Conservation (phyloP, 768 basidiomycete species). For the Lentinula guzmanii region DNA sequence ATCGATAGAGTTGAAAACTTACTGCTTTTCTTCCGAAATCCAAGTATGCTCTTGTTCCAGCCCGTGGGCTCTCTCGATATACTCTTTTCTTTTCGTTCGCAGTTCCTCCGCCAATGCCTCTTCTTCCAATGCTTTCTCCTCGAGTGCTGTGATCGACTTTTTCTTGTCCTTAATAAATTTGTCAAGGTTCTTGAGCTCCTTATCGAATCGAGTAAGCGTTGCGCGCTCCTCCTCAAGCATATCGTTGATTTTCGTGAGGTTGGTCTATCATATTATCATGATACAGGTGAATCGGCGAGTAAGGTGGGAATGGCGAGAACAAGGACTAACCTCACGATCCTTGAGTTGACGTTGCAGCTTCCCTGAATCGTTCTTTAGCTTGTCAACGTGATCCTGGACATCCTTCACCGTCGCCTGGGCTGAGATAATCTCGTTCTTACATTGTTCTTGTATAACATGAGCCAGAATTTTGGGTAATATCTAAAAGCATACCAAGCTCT, state of each 20-base stretch:
- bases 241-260: slow-evolving; percentile 57
- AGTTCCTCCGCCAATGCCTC: slow-evolving; percentile 64
- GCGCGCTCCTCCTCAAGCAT: slow-evolving; percentile 83
- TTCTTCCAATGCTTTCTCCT: slow-evolving; percentile 56
- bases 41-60: slow-evolving; percentile 84
- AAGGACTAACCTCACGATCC: slow-evolving; percentile 32
- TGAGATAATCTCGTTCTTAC: slow-evolving; percentile 63
- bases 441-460: slow-evolving; percentile 52
- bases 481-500: slow-evolving; percentile 65
- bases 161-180: slow-evolving; percentile 79
- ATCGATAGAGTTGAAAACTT: slow-evolving; percentile 19
- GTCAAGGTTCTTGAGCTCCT: slow-evolving; percentile 81
- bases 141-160: slow-evolving; percentile 57
- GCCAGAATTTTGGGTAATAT: not conserved
- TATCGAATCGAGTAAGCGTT: slow-evolving; percentile 81
- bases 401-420: slow-evolving; percentile 40
- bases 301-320: not conserved
- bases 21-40: slow-evolving; percentile 89
- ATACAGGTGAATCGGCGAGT: not conserved
- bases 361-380: slow-evolving; percentile 57
- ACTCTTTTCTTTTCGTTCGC: slow-evolving; percentile 58
- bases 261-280: slow-evolving; percentile 28
- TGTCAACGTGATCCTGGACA: slow-evolving; percentile 39
- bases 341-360: slow-evolving; percentile 46
- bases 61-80: slow-evolving; percentile 43